phyloP scores from a whole-genome alignment of 257 asterid species.

The Misopates orontium region DNA sequence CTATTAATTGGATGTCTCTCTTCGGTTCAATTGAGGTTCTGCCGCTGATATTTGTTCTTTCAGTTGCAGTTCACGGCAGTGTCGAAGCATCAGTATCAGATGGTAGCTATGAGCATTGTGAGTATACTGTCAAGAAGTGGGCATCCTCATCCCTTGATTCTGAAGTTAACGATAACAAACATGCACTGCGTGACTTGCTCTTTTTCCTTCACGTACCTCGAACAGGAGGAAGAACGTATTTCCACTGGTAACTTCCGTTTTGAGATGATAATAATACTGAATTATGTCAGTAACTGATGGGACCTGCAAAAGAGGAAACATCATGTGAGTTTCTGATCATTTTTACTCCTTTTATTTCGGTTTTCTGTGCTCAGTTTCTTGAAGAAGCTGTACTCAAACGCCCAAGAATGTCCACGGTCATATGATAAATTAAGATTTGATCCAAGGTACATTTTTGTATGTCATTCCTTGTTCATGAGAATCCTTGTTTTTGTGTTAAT shows the following conservation, averaged over 20 bases:
- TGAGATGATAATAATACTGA: conserved; percentile 6
- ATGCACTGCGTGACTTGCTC: conserved; percentile 72
- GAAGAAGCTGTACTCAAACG: conserved; percentile 69
- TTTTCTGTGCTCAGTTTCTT: conserved; percentile 58
- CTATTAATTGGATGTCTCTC: conserved; percentile 12
- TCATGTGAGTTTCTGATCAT: conserved; percentile 23
- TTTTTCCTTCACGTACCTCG: conserved; percentile 97
- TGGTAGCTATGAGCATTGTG: conserved; percentile 59
- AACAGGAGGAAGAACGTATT: conserved; percentile 95
- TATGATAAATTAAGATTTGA: conserved; percentile 86
- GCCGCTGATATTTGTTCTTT: conserved; percentile 10
- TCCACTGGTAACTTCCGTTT: conserved; percentile 62
- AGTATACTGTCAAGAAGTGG: conserved; percentile 74
- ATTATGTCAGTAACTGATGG: conserved; percentile 9
- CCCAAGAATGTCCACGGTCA: conserved; percentile 89
- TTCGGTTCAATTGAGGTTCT: conserved; percentile 13
- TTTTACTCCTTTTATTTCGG: conserved; percentile 2
- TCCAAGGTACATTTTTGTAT: conserved; percentile 61
- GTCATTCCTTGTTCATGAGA: conserved; percentile 20
- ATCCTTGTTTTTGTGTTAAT: conserved; percentile 15
- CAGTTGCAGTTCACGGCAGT: conserved; percentile 43
- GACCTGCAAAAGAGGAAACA: conserved; percentile 3
- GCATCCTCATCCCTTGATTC: conserved; percentile 65
- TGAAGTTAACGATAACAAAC: conserved; percentile 62
- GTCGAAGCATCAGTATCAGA: conserved; percentile 41